These are phyloP conservation scores for Vigna reflexopilosa DNA, from an alignment of 306 rosid genomes.

Conservation along the genomic window DNA sequence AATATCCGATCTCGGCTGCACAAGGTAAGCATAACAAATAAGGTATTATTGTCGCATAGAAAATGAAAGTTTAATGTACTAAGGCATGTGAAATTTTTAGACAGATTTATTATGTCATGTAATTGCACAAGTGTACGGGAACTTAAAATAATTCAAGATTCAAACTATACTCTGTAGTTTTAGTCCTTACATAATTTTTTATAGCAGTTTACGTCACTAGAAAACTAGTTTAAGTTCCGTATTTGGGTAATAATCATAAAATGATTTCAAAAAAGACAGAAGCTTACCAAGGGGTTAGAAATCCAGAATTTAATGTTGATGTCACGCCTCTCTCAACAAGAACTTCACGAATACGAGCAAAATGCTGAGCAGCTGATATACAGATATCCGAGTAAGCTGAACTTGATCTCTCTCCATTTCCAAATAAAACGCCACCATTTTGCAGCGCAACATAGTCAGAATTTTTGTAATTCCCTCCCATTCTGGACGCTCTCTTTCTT, in stretches of 20 bases:
- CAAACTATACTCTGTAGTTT: not conserved
- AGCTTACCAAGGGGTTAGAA: constrained; percentile 89
- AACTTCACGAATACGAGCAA: constrained; percentile 87
- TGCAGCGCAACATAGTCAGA: constrained; percentile 53
- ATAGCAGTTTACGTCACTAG: not conserved
- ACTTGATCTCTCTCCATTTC: constrained; percentile 70
- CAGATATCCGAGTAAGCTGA: constrained; percentile 84
- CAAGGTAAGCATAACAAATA: constrained; percentile 15
- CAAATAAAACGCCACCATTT: constrained; percentile 64
- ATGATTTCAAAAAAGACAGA: constrained; percentile 20
- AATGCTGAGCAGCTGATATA: constrained; percentile 81
- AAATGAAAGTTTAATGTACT: not conserved
- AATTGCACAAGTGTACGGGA: constrained; percentile 15
- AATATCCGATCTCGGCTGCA: constrained; percentile 86
- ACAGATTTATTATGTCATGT: constrained; percentile 3
- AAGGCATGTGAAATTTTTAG: not conserved
- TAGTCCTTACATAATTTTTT: not conserved
- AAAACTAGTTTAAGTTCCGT: not conserved
- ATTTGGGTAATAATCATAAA: constrained; percentile 4
- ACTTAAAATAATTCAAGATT: not conserved
- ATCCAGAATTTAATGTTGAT: constrained; percentile 91
- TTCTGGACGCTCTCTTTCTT: constrained; percentile 70
- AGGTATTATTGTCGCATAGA: not conserved
- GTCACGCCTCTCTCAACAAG: constrained; percentile 89
- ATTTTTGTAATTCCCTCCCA: constrained; percentile 63